A percentile compares a stretch with the other conserved stretches of the same genome.
These are phyloP conservation scores for Rhodosporidiobolus odoratus DNA, from an alignment of 768 basidiomycete genomes.

Conservation along the genomic window DNA sequence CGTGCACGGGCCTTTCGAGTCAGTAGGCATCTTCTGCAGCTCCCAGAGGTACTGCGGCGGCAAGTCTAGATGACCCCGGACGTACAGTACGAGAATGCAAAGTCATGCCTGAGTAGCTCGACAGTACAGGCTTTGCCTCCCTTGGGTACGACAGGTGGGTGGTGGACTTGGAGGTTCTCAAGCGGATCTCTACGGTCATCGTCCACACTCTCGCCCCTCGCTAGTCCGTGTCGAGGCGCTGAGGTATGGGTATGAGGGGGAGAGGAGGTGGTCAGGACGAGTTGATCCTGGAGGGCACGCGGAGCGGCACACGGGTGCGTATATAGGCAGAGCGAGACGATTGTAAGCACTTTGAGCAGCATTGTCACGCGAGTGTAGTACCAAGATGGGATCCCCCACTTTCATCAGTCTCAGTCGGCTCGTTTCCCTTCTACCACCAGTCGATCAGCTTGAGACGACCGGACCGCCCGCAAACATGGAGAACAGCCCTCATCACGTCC, in stretches of 20 bases:
- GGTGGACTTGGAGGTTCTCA: slow-evolving; percentile 9
- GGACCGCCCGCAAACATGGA: neutral
- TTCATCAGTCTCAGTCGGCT: no score
- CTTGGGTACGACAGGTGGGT: slow-evolving; percentile 3
- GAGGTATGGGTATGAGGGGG: neutral
- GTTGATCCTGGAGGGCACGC: neutral
- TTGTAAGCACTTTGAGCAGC: no score
- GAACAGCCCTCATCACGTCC: neutral
- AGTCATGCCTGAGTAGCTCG: slow-evolving; percentile 9
- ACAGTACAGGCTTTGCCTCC: slow-evolving; percentile 1
- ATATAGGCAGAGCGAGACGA: no score
- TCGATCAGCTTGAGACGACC: neutral
- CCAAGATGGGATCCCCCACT: no score
- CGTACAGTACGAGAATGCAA: slow-evolving; percentile 14
- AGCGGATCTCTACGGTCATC: neutral
- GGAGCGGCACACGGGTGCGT: neutral
- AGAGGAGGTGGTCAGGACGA: neutral
- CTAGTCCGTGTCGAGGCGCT: neutral
- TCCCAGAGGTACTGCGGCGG: no score
- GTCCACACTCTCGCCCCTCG: neutral
- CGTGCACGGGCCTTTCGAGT: neutral
- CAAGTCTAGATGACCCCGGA: no score
- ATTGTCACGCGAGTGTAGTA: no score
- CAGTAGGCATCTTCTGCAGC: no score
- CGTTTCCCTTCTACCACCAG: neutral